These are phyloP conservation scores for Lyophyllum shimeji DNA, from an alignment of 768 basidiomycete species.

Conservation along the genomic window DNA sequence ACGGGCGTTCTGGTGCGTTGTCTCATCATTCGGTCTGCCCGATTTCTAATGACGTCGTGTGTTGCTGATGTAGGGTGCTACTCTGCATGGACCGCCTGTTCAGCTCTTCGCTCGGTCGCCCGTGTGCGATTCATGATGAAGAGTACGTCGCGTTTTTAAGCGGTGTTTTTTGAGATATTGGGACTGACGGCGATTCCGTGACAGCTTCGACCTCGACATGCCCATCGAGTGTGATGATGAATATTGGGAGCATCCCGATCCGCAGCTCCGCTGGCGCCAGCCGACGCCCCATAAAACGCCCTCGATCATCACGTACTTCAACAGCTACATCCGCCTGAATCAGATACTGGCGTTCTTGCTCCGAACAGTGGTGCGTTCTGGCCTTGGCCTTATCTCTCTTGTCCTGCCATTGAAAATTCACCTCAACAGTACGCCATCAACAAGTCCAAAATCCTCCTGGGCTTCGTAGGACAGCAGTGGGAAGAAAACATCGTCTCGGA, in stretches of 20 bases:
- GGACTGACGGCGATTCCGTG: no score
- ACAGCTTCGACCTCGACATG: constrained; percentile 75
- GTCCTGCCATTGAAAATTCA: not conserved
- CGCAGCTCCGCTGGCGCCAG: constrained; percentile 63
- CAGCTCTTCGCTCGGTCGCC: constrained; percentile 62
- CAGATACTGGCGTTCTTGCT: constrained; percentile 67
- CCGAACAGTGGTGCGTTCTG: constrained; percentile 55
- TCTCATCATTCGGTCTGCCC: not conserved
- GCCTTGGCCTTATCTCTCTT: not conserved
- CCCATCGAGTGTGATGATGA: constrained; percentile 69
- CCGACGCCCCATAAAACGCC: constrained; percentile 52
- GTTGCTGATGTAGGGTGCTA: constrained; percentile 41
- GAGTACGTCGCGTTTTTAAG: constrained; percentile 55
- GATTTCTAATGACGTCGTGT: not conserved
- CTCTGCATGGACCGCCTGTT: constrained; percentile 51
- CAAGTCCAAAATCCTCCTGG: constrained; percentile 64
- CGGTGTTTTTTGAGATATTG: no score
- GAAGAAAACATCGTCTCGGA: constrained; percentile 69
- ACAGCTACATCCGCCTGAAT: constrained; percentile 53
- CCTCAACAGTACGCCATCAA: constrained; percentile 76
- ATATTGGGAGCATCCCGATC: constrained; percentile 68
- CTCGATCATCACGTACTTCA: constrained; percentile 55
- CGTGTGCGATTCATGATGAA: constrained; percentile 78
- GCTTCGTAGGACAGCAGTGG: constrained; percentile 61
- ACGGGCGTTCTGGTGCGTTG: constrained; percentile 58